Base-by-base conservation (phyloP, 2,329 filamentous ascomycete genomes). In the Ciborinia camelliae region DNA sequence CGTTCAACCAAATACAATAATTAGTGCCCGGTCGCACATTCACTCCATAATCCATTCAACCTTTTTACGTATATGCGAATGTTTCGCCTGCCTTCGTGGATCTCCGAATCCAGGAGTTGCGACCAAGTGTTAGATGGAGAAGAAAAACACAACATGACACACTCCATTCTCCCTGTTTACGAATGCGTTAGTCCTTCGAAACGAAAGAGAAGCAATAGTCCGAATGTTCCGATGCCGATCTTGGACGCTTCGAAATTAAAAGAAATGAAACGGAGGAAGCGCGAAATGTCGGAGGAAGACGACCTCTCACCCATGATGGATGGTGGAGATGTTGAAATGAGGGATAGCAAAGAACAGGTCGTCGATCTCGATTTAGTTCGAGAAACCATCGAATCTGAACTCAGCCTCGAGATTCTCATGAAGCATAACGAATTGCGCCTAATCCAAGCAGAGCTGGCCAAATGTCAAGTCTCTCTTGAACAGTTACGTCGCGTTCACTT, bases 401-500 rank as follows among this genome's bases (percentile, higher is more conserved):
- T 98, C 76, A 91, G 92, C 73, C 85, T 95, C 70, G 93, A 97
- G 79, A 93, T 98, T 62, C 80, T 98, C 68, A 80, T 96, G 75
- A 98, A 97, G 81, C 95, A 99, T 78, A 88, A 95, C 73, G 95
- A 99, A 80, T 80, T 98, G 66, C 91, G 93, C 65, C 82, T 97
- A 71, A 97, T 98, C 76, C 92, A 98, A 75, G 92, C 97, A 78
- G 95, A 98, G 79, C 84, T 98, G 69, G 94, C 92, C 69, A 98
- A 97, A 80, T 97, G 93, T 75, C 93, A 98, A 79, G 81, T 93
- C 69, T 92, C 93, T 14, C 83, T 98, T 71, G 95, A 99, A 79
- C 95, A 98, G 79, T 81, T 99, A 68, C 90, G 95, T 71, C 88
- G 95, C 67, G 97, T 93, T 78, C 89, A 95, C 75, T 82, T 98